A percentile compares a stretch with the other conserved stretches of the same genome.
These are phyloP conservation scores for Oemleria cerasiformis DNA, from an alignment of 306 rosid genomes.

Conservation along the genomic window DNA sequence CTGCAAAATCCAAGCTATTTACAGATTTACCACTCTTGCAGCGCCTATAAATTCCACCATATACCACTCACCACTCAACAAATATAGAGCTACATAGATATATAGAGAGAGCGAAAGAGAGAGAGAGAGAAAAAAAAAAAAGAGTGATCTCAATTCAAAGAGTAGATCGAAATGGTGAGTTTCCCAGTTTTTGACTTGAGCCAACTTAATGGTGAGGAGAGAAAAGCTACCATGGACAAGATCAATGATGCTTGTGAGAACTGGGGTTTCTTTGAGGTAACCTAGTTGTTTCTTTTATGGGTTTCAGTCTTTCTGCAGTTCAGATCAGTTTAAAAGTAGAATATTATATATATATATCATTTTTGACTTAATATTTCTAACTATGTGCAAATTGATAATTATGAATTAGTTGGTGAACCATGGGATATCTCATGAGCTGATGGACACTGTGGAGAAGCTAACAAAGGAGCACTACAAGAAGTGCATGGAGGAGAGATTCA, in stretches of 20 bases:
- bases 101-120: not conserved
- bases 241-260: conserved; percentile 87
- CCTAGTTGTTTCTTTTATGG: not conserved
- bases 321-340: no score
- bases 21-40: conserved; percentile 8
- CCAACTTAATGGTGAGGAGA: conserved; percentile 61
- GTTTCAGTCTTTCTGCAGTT: no score
- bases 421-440: conserved; percentile 66
- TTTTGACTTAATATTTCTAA: no score
- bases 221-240: conserved; percentile 54
- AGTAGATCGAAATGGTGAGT: conserved; percentile 30
- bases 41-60: conserved; percentile 55
- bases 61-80: conserved; percentile 20
- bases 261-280: conserved; percentile 99
- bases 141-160: not conserved
- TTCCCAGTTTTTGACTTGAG: conserved; percentile 82
- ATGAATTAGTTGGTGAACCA: conserved; percentile 87
- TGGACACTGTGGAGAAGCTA: conserved; percentile 81
- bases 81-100: not conserved
- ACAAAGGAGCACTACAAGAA: conserved; percentile 87
- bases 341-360: no score
- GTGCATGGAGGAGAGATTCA: conserved; percentile 80
- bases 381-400: no score
- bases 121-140: no score
- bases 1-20: not conserved